Percentiles rank a stretch among this genome's conserved stretches.
phyloP scores from a whole-genome alignment of 495 filamentous ascomycete species.

The Penicillium parvum region DNA sequence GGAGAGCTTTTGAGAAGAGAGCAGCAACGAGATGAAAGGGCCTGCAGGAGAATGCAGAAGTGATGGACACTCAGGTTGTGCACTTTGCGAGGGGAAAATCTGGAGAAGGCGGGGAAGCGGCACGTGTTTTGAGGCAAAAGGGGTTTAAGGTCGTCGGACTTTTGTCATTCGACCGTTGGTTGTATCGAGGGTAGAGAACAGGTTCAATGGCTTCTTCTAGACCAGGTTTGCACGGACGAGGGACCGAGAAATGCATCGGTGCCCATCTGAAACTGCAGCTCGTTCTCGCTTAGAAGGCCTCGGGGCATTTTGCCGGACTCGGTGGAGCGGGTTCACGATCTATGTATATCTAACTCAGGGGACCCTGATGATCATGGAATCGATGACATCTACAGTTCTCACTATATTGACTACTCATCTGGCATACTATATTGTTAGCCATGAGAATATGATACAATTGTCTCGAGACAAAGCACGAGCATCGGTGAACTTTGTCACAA shows the following conservation, averaged over 20 bases:
- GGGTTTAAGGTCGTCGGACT: not conserved
- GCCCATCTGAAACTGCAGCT: not conserved
- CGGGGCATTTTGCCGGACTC: constrained; percentile 5
- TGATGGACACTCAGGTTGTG: not conserved
- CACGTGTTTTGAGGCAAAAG: constrained; percentile 7
- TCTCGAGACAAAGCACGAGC: too few species aligned
- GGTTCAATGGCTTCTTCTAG: too few species aligned
- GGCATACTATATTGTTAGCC: too few species aligned
- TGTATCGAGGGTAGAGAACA: too few species aligned
- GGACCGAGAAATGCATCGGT: too few species aligned
- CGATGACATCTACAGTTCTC: too few species aligned
- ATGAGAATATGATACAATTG: too few species aligned
- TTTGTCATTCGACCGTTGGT: too few species aligned
- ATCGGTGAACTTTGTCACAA: too few species aligned
- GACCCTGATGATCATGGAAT: not conserved
- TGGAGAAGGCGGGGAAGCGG: constrained; percentile 18
- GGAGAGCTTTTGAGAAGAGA: not conserved
- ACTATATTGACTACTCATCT: too few species aligned
- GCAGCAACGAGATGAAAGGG: not conserved
- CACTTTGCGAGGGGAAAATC: constrained; percentile 6
- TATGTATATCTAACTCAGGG: not conserved
- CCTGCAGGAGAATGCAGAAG: not conserved
- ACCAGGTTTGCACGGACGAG: too few species aligned
- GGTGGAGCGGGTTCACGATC: not conserved
- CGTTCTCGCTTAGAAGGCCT: too few species aligned